These are phyloP conservation scores for Pleodorina starrii DNA, from an alignment of 139 green algal species.

Conservation along the genomic window DNA sequence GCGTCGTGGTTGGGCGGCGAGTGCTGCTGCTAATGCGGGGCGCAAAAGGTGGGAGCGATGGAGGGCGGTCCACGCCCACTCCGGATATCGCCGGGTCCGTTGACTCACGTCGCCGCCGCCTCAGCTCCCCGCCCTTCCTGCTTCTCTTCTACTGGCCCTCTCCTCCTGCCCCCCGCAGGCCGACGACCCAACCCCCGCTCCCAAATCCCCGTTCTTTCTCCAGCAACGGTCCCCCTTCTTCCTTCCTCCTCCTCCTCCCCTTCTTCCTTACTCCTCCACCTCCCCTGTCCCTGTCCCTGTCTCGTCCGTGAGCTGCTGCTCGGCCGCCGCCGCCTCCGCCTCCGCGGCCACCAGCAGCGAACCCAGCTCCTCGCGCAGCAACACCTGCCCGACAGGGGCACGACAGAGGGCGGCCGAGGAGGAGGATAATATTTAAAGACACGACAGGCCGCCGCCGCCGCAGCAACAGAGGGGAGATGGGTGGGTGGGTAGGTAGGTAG, in stretches of 20 bases:
- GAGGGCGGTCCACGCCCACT: too few species aligned
- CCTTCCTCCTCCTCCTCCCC: background rate
- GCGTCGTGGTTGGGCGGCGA: too few species aligned
- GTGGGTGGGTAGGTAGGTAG: background rate
- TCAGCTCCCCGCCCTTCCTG: too few species aligned
- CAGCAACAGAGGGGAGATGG: background rate
- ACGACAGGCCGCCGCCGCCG: background rate
- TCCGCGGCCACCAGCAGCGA: constrained; percentile 9
- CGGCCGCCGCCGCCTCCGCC: background rate
- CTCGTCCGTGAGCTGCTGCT: background rate
- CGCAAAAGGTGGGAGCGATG: too few species aligned
- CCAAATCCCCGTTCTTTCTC: background rate
- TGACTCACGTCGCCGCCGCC: too few species aligned
- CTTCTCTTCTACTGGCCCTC: too few species aligned
- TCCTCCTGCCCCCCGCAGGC: background rate
- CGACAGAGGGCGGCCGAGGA: background rate
- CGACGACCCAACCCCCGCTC: background rate
- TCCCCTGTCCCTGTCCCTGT: background rate
- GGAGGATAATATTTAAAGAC: background rate
- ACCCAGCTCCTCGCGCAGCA: background rate
- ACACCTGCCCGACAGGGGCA: background rate
- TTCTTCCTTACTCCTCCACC: background rate
- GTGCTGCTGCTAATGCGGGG: too few species aligned
- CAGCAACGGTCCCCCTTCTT: background rate
- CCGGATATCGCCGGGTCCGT: too few species aligned